Conservation (phyloP, 2,329 filamentous ascomycete genomes). For the Lasiodiplodia citricola region DNA sequence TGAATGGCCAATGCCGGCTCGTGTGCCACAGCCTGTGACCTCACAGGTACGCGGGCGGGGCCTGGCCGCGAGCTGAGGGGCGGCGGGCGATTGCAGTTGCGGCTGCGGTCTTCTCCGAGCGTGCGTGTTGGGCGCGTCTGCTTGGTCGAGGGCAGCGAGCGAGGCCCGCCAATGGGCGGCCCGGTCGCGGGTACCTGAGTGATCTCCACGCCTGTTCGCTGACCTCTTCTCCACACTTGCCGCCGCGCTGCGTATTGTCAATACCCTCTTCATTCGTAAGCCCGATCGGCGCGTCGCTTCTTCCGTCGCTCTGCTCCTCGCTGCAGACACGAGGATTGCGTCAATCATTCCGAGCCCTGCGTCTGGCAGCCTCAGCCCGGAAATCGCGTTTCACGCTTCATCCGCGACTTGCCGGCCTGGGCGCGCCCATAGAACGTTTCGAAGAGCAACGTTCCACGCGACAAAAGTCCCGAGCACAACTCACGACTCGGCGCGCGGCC, state of each 20-base stretch:
- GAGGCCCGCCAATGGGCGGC: conserved; percentile 2
- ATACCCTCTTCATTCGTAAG: conserved; percentile 6
- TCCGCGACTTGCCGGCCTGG: conserved; percentile 6
- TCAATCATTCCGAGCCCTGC: conserved; percentile 1
- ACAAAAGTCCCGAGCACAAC: conserved; percentile 1
- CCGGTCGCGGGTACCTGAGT: conserved; percentile 5
- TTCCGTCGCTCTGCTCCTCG: neutral
- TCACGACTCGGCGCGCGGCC: conserved; percentile 8
- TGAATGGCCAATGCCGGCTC: conserved; percentile 17
- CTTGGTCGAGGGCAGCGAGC: conserved; percentile 8
- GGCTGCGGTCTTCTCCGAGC: conserved; percentile 17
- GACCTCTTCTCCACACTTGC: conserved; percentile 14
- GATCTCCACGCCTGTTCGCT: conserved; percentile 8
- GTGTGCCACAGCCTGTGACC: neutral
- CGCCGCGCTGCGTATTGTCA: neutral
- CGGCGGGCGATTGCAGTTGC: neutral
- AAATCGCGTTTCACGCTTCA: conserved; percentile 2
- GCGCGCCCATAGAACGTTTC: conserved; percentile 13
- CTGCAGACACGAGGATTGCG: neutral
- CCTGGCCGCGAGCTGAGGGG: conserved; percentile 7
- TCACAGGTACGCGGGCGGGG: conserved; percentile 13
- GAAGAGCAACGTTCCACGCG: conserved; percentile 18
- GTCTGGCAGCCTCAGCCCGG: neutral
- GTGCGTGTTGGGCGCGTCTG: neutral
- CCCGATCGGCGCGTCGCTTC: conserved; percentile 1